Conservation (phyloP, 257 asterid genomes). For the Fraxinus anomala region DNA sequence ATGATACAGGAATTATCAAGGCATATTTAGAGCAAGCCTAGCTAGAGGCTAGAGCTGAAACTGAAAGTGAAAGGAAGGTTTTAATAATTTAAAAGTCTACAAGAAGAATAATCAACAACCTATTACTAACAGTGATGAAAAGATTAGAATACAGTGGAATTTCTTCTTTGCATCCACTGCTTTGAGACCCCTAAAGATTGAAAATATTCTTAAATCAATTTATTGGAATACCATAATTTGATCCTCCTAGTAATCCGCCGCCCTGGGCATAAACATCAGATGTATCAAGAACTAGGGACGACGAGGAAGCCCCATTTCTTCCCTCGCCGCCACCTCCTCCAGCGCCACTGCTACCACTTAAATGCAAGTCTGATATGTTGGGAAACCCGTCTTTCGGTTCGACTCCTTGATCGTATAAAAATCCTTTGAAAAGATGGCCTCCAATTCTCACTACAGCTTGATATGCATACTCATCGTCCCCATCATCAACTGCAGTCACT, state of each 20-base stretch:
- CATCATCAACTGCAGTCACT: constrained; percentile 70
- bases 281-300: constrained; percentile 32
- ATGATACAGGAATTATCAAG: constrained; percentile 22
- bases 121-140: constrained; percentile 13
- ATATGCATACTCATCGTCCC: constrained; percentile 75
- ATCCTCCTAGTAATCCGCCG: constrained; percentile 58
- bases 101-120: constrained; percentile 20
- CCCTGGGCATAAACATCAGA: constrained; percentile 46
- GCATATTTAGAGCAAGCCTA: constrained; percentile 4
- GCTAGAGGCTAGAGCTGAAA: constrained; percentile 36
- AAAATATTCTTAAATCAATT: constrained; percentile 28
- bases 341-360: constrained; percentile 46
- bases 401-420: constrained; percentile 70
- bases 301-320: constrained; percentile 33
- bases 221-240: constrained; percentile 52
- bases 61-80: constrained; percentile 13
- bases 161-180: neutral
- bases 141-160: neutral
- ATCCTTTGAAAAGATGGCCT: constrained; percentile 82
- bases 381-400: constrained; percentile 55
- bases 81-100: constrained; percentile 18
- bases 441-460: constrained; percentile 73
- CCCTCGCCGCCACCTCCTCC: constrained; percentile 15
- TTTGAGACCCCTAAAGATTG: neutral
- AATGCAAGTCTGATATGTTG: constrained; percentile 61